phyloP scores from a whole-genome alignment of 2,329 filamentous ascomycete species.

The Stemphylium lycopersici region DNA sequence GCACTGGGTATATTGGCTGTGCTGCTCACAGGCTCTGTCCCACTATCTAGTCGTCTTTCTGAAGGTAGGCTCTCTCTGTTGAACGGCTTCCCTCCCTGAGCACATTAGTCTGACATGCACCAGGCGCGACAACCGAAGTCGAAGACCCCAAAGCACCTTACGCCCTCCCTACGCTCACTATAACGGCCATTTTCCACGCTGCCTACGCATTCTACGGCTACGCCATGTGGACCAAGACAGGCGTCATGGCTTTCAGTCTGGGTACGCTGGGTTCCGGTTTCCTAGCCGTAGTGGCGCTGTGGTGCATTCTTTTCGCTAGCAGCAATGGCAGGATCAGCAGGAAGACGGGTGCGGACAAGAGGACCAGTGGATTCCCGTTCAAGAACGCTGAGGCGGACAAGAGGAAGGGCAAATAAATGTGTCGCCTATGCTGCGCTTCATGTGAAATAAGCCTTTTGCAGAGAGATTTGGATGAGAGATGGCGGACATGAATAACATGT shows the following conservation, averaged over 20 bases:
- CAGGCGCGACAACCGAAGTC: constrained; percentile 46
- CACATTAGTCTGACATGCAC: not conserved
- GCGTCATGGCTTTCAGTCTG: constrained; percentile 64
- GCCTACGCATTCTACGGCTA: constrained; percentile 65
- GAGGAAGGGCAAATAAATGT: constrained; percentile 50
- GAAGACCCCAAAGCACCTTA: constrained; percentile 50
- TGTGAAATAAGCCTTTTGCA: not conserved
- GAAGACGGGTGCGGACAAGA: constrained; percentile 70
- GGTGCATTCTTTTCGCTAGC: constrained; percentile 66
- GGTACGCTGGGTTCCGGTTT: constrained; percentile 63
- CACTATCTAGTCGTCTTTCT: constrained; percentile 61
- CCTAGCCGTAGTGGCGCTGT: constrained; percentile 68
- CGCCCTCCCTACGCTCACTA: constrained; percentile 68
- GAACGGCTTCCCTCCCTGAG: not conserved
- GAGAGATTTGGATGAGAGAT: not conserved
- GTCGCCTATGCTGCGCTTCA: not conserved
- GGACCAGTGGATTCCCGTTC: constrained; percentile 70
- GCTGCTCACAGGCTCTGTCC: constrained; percentile 73
- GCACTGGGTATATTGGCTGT: constrained; percentile 68
- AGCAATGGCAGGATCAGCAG: constrained; percentile 63
- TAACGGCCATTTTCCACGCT: constrained; percentile 71
- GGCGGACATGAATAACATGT: not conserved
- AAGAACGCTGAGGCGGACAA: constrained; percentile 63
- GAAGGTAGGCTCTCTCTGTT: constrained; percentile 28
- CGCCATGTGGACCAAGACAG: constrained; percentile 64